Evolutionary conservation across 495 filamentous ascomycete species (phyloP).

Genomic region (Penicillium verhagenii): DNA sequence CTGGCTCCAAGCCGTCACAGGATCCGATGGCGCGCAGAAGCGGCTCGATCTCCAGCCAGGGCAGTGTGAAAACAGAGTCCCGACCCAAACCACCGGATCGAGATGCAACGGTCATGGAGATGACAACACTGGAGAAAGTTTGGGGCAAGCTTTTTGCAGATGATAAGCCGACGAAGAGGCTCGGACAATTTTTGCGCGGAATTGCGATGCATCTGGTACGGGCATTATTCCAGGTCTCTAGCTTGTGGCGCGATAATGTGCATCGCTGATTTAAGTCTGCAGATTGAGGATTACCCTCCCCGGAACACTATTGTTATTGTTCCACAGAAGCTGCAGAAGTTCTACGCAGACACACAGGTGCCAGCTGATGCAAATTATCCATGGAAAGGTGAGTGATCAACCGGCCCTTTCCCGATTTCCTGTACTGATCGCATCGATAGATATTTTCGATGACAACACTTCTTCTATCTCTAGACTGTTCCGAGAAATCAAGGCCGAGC

Average conservation of each 20-base stretch:
- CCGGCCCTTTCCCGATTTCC: neutral
- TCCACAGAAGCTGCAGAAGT: constrained; percentile 74
- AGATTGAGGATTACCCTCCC: constrained; percentile 79
- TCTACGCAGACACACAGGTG: constrained; percentile 67
- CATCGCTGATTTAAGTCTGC: constrained; percentile 21
- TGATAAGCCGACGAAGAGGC: constrained; percentile 63
- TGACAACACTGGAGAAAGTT: constrained; percentile 63
- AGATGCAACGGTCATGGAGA: constrained; percentile 48
- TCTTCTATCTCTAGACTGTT: constrained; percentile 70
- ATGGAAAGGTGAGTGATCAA: constrained; percentile 53
- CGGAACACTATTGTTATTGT: constrained; percentile 75
- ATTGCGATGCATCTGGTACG: constrained; percentile 77
- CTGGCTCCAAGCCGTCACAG: constrained; percentile 21
- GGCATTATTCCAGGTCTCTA: neutral
- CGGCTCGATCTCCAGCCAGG: constrained; percentile 35
- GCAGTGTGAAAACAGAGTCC: constrained; percentile 29
- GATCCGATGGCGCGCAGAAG: constrained; percentile 24
- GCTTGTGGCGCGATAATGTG: neutral
- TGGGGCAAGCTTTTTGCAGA: constrained; percentile 79
- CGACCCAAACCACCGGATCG: constrained; percentile 48
- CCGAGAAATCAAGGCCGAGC: constrained; percentile 71
- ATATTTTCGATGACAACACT: constrained; percentile 53
- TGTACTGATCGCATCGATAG: constrained; percentile 20
- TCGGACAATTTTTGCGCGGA: constrained; percentile 71
- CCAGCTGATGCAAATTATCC: constrained; percentile 64